Evolutionary conservation across 768 basidiomycete species (phyloP), one percentile per base, ranked within the genome.

Genomic region (Lentinula guzmanii): DNA sequence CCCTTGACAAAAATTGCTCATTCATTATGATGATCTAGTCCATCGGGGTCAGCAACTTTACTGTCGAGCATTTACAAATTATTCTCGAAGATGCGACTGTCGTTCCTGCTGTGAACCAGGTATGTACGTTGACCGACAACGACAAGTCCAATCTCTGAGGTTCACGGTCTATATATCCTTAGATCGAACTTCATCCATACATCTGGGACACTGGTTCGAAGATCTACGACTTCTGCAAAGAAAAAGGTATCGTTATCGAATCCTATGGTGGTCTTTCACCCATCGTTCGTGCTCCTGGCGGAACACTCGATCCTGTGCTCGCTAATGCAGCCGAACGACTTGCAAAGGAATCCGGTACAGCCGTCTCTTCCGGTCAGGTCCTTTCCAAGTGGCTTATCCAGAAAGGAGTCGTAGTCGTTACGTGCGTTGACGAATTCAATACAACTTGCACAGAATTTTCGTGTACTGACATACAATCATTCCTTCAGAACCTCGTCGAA

Each of bases 391-490:
- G 90, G 89, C 74, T 86, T 9, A 74, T 79, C 56, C 77, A 82
- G 62, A 90, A 89, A 68, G 83, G 79, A 52, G 79, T 77, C n/a
- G 75, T 86, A 42, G 80, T 87, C 41, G 82, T 90, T 58, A 89
- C 87, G 85, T 86, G 69, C 68, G 81, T 65, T 52, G 37, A 28
- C 28, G 28, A 28, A 28, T 28, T 28, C 3, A 28, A 28, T 28
- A 28, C 28, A 28, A 28, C 28, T 28, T 28, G 28, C 28, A 28
- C 28, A 28, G 28, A 28, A 28, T 28, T 28, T 0, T 28, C 28
- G 28, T 28, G 28, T 28, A 28, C 28, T 28, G 3, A 24, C 21
- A 33, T 4, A 45, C 11, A 41, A 54, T 48, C 51, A 28, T n/a
- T 41, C n/a, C 57, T 46, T 2, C 59, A 84, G 81, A 37, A 83